Evolutionary conservation across 495 filamentous ascomycete genomes (phyloP), one percentile per base, ranked within the genome.

Genomic region (Penicillium lagena): DNA sequence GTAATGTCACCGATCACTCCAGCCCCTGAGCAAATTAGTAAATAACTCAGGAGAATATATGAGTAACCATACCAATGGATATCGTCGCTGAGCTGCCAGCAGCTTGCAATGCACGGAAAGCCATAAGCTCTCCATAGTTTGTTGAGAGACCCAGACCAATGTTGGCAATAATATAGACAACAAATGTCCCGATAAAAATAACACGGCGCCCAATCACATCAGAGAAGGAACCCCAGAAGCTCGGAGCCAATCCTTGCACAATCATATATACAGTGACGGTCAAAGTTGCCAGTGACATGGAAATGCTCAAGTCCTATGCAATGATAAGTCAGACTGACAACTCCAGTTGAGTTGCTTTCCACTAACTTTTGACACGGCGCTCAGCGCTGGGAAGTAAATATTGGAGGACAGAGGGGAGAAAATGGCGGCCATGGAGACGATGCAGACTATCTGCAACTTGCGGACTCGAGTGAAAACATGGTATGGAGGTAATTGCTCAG

Each of bases 381-480:
- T 59, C 14, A 91, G 66, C 2, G 83, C 81, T 5, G 86, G 86
- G 47, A 89, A 89, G 60, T 93, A 93, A 35, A 89, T 87, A 52
- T 86, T 87, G 13, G 83, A 83, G 0, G 82, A 86, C 40, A 89
- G 72, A 2, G 85, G 85, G 0, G 84, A 88, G 49, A 70, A 67
- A 30, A 64, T 60, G 43, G 59, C 66, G 0, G 68, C 64, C n/a
- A 66, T 29, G 8, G 64, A 77, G 34, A 82, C 78, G 64, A 91
- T 81, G 49, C 68, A 67, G n/a, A 86, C 68, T 46, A 86, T 77
- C 66, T 78, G 78, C 47, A 70, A 50, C 64, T 77, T 83, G 45
- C 78, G 71, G 9, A 60, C 35, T 17, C 60, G 66, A 12, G 75
- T 72, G 58, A 87, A 86, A 50, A 77, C 71, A 54, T 72, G 79